Conservation (phyloP, 768 basidiomycete species). For the Leccinum ochraceum region DNA sequence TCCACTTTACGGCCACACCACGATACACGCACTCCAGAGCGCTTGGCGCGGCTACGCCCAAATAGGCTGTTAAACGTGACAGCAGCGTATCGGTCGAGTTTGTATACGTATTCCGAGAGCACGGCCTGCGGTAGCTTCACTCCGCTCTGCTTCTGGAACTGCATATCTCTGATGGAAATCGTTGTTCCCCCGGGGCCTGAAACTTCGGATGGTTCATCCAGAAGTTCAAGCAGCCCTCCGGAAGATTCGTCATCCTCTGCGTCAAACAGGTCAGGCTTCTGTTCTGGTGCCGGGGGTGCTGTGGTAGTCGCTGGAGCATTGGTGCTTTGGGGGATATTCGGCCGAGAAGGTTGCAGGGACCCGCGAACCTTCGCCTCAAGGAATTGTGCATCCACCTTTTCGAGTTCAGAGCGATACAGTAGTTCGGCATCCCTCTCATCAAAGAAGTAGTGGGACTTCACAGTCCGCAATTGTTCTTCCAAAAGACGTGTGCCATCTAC, state of each 20-base stretch:
- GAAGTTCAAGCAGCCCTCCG: conserved; percentile 72
- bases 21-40: conserved; percentile 69
- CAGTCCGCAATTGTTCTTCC: conserved; percentile 43
- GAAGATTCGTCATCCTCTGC: conserved; percentile 48
- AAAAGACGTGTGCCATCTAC: conserved; percentile 39
- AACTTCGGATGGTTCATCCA: conserved; percentile 63
- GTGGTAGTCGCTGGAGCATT: neutral
- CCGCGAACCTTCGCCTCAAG: conserved; percentile 48
- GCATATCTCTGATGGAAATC: conserved; percentile 66
- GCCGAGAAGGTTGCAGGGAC: neutral
- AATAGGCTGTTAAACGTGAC: conserved; percentile 68
- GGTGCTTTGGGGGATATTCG: conserved; percentile 1
- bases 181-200: conserved; percentile 54
- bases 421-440: conserved; percentile 64
- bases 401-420: conserved; percentile 53
- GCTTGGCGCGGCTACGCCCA: conserved; percentile 69
- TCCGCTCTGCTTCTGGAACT: conserved; percentile 80
- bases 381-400: conserved; percentile 44
- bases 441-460: conserved; percentile 69
- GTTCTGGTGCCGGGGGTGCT: neutral
- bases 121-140: conserved; percentile 78
- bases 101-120: conserved; percentile 66
- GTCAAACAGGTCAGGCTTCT: conserved; percentile 50
- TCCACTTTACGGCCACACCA: conserved; percentile 65
- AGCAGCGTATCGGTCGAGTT: conserved; percentile 72